phyloP scores from a whole-genome alignment of 352 stramenopile species.

The Phytophthora aleatoria region DNA sequence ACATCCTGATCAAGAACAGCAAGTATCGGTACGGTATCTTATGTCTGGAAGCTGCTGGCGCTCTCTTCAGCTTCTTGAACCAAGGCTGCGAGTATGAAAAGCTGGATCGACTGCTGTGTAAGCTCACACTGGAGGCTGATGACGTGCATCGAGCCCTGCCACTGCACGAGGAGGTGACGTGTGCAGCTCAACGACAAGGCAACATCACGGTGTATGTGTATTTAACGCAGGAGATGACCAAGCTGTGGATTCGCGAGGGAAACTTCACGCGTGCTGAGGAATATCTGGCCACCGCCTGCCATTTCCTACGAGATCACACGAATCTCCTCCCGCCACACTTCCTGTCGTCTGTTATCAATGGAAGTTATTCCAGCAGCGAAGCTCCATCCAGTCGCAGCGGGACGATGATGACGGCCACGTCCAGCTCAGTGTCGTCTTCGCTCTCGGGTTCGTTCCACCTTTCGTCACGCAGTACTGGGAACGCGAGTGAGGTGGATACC shows the following conservation, averaged over 20 bases:
- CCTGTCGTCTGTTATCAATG: slow-evolving; percentile 49
- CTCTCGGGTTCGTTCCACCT: slow-evolving; percentile 61
- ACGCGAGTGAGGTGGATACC: slow-evolving; percentile 73
- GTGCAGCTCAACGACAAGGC: slow-evolving; percentile 66
- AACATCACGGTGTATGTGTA: slow-evolving; percentile 89
- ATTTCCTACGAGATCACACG: slow-evolving; percentile 72
- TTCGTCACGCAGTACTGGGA: slow-evolving; percentile 52
- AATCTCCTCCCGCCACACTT: slow-evolving; percentile 72
- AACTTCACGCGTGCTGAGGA: slow-evolving; percentile 79
- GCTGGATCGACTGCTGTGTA: slow-evolving; percentile 74
- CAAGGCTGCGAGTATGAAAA: slow-evolving; percentile 78
- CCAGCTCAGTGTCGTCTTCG: slow-evolving; percentile 71
- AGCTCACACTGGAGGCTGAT: slow-evolving; percentile 74
- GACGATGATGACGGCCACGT: slow-evolving; percentile 71
- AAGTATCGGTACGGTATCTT: slow-evolving; percentile 88
- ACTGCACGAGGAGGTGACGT: slow-evolving; percentile 82
- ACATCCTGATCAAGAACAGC: slow-evolving; percentile 84
- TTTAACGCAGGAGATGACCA: slow-evolving; percentile 79
- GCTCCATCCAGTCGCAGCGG: slow-evolving; percentile 57
- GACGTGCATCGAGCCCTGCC: slow-evolving; percentile 76
- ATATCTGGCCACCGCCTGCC: slow-evolving; percentile 63
- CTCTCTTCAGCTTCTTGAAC: slow-evolving; percentile 71
- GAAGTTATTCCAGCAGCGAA: slow-evolving; percentile 62
- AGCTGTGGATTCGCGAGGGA: slow-evolving; percentile 79
- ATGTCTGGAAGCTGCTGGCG: slow-evolving; percentile 72